Evolutionary conservation across 495 filamentous ascomycete species (phyloP).

Genomic region (Aspergillus nidulans): DNA sequence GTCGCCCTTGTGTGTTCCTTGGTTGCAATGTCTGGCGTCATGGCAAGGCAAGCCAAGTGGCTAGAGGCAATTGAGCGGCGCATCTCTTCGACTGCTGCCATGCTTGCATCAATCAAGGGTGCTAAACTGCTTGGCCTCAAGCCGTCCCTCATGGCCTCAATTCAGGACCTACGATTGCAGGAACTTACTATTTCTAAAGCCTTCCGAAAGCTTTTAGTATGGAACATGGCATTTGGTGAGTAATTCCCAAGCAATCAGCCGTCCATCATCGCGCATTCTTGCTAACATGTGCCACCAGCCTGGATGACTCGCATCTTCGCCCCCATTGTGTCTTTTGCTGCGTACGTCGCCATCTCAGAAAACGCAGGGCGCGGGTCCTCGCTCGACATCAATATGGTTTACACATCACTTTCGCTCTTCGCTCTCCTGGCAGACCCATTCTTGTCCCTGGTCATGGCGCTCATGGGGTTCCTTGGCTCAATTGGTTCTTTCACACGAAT

Average conservation of each 20-base stretch:
- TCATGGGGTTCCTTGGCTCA: slow-evolving; percentile 49
- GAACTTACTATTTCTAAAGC: slow-evolving; percentile 54
- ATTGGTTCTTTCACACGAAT: slow-evolving; percentile 57
- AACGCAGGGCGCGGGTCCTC: slow-evolving; percentile 38
- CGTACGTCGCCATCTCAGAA: slow-evolving; percentile 48
- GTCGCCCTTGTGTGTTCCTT: slow-evolving; percentile 35
- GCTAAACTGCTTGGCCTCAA: slow-evolving; percentile 60
- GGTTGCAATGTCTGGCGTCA: slow-evolving; percentile 24
- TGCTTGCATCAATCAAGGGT: slow-evolving; percentile 53
- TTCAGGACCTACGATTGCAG: slow-evolving; percentile 50
- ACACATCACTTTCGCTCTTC: slow-evolving; percentile 59
- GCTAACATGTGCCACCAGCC: slow-evolving; percentile 24
- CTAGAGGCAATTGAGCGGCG: slow-evolving; percentile 49
- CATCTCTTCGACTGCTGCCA: slow-evolving; percentile 44
- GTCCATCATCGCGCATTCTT: neutral
- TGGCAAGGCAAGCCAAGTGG: slow-evolving; percentile 34
- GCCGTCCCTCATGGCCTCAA: slow-evolving; percentile 28
- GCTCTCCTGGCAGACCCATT: slow-evolving; percentile 56
- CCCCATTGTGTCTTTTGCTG: slow-evolving; percentile 50
- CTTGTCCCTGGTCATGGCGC: slow-evolving; percentile 49
- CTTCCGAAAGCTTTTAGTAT: slow-evolving; percentile 52
- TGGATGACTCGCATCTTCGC: slow-evolving; percentile 49
- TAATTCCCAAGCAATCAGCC: no score
- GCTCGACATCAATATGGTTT: slow-evolving; percentile 48
- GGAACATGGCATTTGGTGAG: slow-evolving; percentile 49